Evolutionary conservation across 2,329 filamentous ascomycete species (phyloP).

Genomic region (Neocucurbitaria cava): DNA sequence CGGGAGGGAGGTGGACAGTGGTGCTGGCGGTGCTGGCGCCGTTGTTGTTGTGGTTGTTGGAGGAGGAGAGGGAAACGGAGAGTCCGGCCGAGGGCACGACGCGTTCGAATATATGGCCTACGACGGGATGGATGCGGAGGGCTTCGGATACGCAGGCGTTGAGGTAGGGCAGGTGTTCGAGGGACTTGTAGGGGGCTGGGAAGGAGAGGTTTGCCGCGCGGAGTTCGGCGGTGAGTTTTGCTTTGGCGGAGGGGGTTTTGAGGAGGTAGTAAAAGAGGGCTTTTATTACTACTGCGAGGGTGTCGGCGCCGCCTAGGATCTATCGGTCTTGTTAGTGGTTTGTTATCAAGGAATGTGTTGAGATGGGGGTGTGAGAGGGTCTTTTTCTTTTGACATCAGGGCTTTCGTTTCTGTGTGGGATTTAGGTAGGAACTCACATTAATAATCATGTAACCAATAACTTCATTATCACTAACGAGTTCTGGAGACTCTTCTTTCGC

Average conservation of each 20-base stretch:
- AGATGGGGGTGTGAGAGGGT: too few relatives aligned
- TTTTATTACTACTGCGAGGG: conserved; percentile 34
- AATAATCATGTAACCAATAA: conserved; percentile 43
- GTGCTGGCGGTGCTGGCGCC: too few relatives aligned
- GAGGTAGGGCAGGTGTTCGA: conserved; percentile 50
- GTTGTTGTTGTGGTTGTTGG: too few relatives aligned
- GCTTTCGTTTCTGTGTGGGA: neutral
- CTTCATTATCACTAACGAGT: conserved; percentile 37
- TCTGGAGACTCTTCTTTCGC: conserved; percentile 22
- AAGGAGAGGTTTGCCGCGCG: conserved; percentile 20
- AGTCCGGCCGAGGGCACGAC: conserved; percentile 31
- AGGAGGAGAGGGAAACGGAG: conserved; percentile 17
- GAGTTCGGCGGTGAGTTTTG: conserved; percentile 34
- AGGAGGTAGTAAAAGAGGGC: conserved; percentile 36
- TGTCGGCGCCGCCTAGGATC: conserved; percentile 43
- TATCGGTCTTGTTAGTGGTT: conserved; percentile 4
- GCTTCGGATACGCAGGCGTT: conserved; percentile 58
- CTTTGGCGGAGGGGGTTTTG: conserved; percentile 25
- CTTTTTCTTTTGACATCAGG: too few relatives aligned
- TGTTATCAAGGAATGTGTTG: too few relatives aligned
- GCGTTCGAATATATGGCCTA: conserved; percentile 42
- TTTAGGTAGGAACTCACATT: conserved; percentile 25
- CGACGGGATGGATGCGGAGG: conserved; percentile 52
- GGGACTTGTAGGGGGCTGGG: conserved; percentile 24
- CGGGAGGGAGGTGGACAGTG: conserved; percentile 37